Percentiles rank a stretch among this genome's conserved stretches.
Evolutionary conservation across 805 yeast genomes (phyloP).

Genomic region (Candida arabinofermentans): DNA sequence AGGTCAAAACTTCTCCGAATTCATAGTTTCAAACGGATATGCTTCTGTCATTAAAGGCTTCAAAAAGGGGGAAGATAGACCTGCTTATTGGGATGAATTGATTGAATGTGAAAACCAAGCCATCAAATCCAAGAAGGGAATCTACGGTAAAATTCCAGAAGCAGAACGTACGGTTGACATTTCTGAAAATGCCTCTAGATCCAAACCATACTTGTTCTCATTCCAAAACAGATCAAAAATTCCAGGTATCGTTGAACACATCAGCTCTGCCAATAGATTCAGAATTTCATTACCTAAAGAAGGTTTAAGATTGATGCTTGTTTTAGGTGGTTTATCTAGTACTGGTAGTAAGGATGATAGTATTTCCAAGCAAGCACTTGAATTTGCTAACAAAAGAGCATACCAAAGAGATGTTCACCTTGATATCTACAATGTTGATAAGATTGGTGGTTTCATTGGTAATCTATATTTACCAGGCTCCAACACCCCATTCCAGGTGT

Average conservation of each 20-base stretch:
- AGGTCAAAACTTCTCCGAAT: slow-evolving; percentile 56
- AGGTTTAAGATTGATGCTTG: slow-evolving; percentile 61
- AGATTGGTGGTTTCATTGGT: slow-evolving; percentile 79
- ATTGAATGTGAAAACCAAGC: slow-evolving; percentile 67
- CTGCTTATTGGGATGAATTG: slow-evolving; percentile 73
- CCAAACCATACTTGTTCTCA: slow-evolving; percentile 69
- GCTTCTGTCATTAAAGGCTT: slow-evolving; percentile 72
- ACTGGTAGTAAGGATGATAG: slow-evolving; percentile 31
- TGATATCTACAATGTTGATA: slow-evolving; percentile 66
- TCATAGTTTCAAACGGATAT: slow-evolving; percentile 59
- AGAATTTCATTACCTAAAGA: slow-evolving; percentile 68
- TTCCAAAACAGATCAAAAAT: slow-evolving; percentile 62
- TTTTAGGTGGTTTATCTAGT: slow-evolving; percentile 69
- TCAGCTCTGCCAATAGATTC: slow-evolving; percentile 64
- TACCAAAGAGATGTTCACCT: slow-evolving; percentile 73
- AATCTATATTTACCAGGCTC: slow-evolving; percentile 51
- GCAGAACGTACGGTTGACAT: slow-evolving; percentile 71
- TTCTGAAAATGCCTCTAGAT: slow-evolving; percentile 66
- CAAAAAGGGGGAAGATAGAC: slow-evolving; percentile 62
- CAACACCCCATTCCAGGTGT: slow-evolving; percentile 52
- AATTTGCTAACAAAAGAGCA: slow-evolving; percentile 47
- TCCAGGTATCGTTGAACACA: slow-evolving; percentile 68
- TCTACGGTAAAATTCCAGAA: slow-evolving; percentile 56
- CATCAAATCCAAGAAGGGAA: slow-evolving; percentile 52
- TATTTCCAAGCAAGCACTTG: slow-evolving; percentile 47